These are phyloP conservation scores for Myxozyma udenii DNA, from an alignment of 805 yeast genomes.

Conservation along the genomic window DNA sequence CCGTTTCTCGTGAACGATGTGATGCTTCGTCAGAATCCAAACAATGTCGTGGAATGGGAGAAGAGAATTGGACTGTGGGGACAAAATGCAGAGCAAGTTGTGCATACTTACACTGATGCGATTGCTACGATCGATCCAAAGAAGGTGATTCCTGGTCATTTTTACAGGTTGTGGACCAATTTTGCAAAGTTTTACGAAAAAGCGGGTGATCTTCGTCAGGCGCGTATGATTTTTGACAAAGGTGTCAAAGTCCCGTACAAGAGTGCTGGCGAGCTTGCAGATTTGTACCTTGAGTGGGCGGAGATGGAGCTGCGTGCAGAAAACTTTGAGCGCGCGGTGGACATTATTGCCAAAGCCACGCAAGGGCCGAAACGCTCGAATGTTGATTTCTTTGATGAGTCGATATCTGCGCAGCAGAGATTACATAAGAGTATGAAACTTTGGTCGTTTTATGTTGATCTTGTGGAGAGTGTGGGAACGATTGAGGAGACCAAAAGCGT, in stretches of 20 bases:
- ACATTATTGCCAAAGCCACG: slow-evolving; percentile 45
- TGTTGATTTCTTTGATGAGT: slow-evolving; percentile 43
- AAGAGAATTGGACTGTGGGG: slow-evolving; percentile 53
- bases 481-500: slow-evolving; percentile 41
- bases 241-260: slow-evolving; percentile 69
- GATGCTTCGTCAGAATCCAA: slow-evolving; percentile 56
- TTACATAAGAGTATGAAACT: slow-evolving; percentile 58
- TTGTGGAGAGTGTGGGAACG: slow-evolving; percentile 52
- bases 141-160: slow-evolving; percentile 40
- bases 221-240: slow-evolving; percentile 59
- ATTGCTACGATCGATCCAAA: slow-evolving; percentile 63
- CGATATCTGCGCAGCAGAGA: slow-evolving; percentile 54
- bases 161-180: slow-evolving; percentile 64
- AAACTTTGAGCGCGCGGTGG: slow-evolving; percentile 46
- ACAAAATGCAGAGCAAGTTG: slow-evolving; percentile 43
- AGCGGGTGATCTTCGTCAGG: slow-evolving; percentile 54
- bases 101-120: slow-evolving; percentile 63
- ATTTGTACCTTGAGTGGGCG: slow-evolving; percentile 73
- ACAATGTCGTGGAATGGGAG: slow-evolving; percentile 68
- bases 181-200: slow-evolving; percentile 65
- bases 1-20: slow-evolving; percentile 64
- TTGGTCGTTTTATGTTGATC: slow-evolving; percentile 73
- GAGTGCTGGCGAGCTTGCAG: slow-evolving; percentile 60
- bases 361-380: slow-evolving; percentile 40
- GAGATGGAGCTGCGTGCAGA: slow-evolving; percentile 56